Conservation (phyloP, 768 basidiomycete species). For the Porphyrellus cyaneotinctus region DNA sequence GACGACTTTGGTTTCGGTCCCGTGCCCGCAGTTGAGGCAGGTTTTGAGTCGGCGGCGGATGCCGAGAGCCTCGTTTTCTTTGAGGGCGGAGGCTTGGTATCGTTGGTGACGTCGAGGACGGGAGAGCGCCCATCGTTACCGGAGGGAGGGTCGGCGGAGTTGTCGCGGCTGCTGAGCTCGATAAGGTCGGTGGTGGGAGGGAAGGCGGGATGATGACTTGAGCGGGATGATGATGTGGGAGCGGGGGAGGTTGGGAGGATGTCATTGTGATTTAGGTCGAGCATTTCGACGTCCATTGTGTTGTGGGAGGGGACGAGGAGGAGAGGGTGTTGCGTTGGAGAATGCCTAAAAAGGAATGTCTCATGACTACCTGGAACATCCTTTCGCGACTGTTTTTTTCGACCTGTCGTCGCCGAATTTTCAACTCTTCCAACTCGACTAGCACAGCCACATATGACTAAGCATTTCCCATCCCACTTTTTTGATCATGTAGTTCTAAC, state of each 20-base stretch:
- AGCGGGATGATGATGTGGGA: constrained; percentile 9
- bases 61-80: constrained; percentile 29
- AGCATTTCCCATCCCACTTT: constrained; percentile 24
- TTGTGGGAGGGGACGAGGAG: constrained; percentile 23
- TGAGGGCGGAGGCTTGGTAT: constrained; percentile 27
- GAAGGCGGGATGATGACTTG: constrained; percentile 16
- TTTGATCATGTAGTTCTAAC: too few relatives aligned
- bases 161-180: constrained; percentile 30
- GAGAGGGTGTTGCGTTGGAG: constrained; percentile 30
- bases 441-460: constrained; percentile 24
- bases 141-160: constrained; percentile 20
- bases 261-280: constrained; percentile 11
- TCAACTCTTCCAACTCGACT: constrained; percentile 6
- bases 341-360: constrained; percentile 37
- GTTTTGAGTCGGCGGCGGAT: constrained; percentile 23
- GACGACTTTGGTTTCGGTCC: constrained; percentile 52
- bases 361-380: constrained; percentile 25
- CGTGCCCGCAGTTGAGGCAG: constrained; percentile 28
- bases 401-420: constrained; percentile 26
- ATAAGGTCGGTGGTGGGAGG: constrained; percentile 24
- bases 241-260: neutral
- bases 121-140: constrained; percentile 10
- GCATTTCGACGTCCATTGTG: constrained; percentile 29
- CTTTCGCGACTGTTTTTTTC: constrained; percentile 22
- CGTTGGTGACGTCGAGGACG: constrained; percentile 17